Conservation (phyloP, 805 yeast species). For the Nakazawaea siamensis region DNA sequence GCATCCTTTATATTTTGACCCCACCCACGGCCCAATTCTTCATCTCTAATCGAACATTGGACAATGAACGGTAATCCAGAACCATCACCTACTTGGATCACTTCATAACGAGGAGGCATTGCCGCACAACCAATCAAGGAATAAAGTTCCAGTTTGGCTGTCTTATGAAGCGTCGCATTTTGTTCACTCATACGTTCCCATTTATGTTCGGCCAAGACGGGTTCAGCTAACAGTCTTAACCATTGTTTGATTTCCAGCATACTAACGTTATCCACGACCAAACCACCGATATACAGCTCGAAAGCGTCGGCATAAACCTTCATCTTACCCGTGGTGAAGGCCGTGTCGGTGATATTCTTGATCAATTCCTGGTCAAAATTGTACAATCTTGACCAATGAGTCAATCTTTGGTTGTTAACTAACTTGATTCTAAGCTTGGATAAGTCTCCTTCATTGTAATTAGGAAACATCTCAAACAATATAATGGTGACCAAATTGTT, state of each 20-base stretch:
- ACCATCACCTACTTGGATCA: slow-evolving; percentile 35
- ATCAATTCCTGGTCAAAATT: slow-evolving; percentile 52
- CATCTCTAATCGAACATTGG: slow-evolving; percentile 56
- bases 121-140: slow-evolving; percentile 73
- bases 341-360: slow-evolving; percentile 36
- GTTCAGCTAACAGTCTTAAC: slow-evolving; percentile 44
- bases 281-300: slow-evolving; percentile 91
- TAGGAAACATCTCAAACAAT: slow-evolving; percentile 57
- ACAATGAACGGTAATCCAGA: slow-evolving; percentile 43
- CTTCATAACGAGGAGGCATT: slow-evolving; percentile 50
- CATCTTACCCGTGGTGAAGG: slow-evolving; percentile 42
- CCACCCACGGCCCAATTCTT: slow-evolving; percentile 61
- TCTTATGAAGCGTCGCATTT: slow-evolving; percentile 37
- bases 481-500: slow-evolving; percentile 66
- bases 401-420: slow-evolving; percentile 65
- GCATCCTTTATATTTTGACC: slow-evolving; percentile 72
- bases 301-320: slow-evolving; percentile 84
- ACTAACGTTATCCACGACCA: slow-evolving; percentile 47
- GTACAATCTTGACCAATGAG: slow-evolving; percentile 63
- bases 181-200: slow-evolving; percentile 23
- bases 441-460: slow-evolving; percentile 72
- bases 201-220: slow-evolving; percentile 26
- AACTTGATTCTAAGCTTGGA: slow-evolving; percentile 62
- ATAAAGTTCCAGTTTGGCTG: slow-evolving; percentile 75
- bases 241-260: slow-evolving; percentile 44